Base-by-base conservation (phyloP, 768 basidiomycete species). In the Rhizopogon vesiculosus region DNA sequence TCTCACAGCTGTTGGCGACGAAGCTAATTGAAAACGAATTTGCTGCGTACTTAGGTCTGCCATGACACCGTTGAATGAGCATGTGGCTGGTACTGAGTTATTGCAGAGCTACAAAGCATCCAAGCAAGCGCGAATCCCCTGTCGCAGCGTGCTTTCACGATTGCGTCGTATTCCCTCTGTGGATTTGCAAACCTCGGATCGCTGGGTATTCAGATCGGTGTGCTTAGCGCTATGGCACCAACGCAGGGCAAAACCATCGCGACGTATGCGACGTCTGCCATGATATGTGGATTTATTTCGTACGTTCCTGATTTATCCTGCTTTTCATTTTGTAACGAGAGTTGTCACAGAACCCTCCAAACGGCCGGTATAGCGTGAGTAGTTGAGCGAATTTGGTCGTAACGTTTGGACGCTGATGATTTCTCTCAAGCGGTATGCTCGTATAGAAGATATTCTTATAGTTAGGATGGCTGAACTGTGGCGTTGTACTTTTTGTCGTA, bases 11-110 rank as follows among this genome's bases (percentile, higher is more conserved):
- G 16, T 83, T 96, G 59, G 92, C 88, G 16, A 89, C 86, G 31
- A 96, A 96, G 72, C 79, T 96, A 57, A 78, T 94, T 48, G 91
- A 87, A 55, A 93, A 91, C 65, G 91, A 94, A 68, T 93, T 93
- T 62, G 84, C 85, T 42, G 91, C 88, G 4, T 93, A 93, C 72
- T 56, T 70, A 25, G 65, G 72, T 75, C 48, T 48, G 13, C 8
- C 13, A 15, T 22, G 13, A 33, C 4, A 15, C 13, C 4, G 19
- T 8, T 45, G 19, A 7, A 54, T 35, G 35, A n/a, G 29, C 2
- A n/a, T 28, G 19, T 22, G 8, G 19, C 43, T 35, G 22, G 49
- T 45, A 33, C 42, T n/a, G 18, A 33, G 12, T 52, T 42, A 12
- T 31, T 56, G 48, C 71, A 51, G 77, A 78, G 33, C 65, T 72